phyloP scores from a whole-genome alignment of 2,329 filamentous ascomycete genomes.

The Iodosphaeria phyllophila region DNA sequence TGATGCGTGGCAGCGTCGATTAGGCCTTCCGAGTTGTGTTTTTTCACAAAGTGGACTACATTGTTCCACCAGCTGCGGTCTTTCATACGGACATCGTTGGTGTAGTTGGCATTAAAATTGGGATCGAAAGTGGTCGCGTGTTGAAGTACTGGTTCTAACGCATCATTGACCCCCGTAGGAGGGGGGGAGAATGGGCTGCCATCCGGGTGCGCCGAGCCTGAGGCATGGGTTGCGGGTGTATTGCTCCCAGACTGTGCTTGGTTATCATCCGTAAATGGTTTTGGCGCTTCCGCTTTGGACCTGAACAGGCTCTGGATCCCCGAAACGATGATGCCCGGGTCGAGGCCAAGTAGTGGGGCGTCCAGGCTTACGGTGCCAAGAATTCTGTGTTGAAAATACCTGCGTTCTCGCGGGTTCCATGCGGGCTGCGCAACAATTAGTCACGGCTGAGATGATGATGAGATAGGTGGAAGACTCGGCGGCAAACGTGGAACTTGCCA shows the following conservation, averaged over 20 bases:
- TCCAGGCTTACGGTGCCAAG: constrained; percentile 70
- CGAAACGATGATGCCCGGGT: constrained; percentile 71
- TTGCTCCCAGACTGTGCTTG: constrained; percentile 6
- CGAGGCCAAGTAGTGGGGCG: constrained; percentile 72
- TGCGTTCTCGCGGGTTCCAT: constrained; percentile 6
- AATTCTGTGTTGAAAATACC: constrained; percentile 51
- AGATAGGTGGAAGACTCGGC: constrained; percentile 4
- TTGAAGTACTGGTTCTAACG: constrained; percentile 5
- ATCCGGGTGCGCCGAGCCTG: constrained; percentile 7
- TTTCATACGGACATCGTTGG: constrained; percentile 53
- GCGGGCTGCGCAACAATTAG: constrained; percentile 6
- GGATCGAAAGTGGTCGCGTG: constrained; percentile 27
- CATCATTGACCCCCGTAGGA: constrained; percentile 1
- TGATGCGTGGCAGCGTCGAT: constrained; percentile 53
- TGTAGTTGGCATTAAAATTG: constrained; percentile 57
- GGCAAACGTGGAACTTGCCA: constrained; percentile 20
- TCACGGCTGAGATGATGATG: background rate
- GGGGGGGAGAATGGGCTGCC: constrained; percentile 5
- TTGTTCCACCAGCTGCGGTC: constrained; percentile 51
- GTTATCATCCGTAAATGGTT: constrained; percentile 7
- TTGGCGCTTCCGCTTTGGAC: constrained; percentile 16
- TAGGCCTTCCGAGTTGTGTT: constrained; percentile 55
- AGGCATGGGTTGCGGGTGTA: constrained; percentile 7
- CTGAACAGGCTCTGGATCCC: constrained; percentile 64
- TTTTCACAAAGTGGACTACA: constrained; percentile 60